Evolutionary conservation across 257 asterid genomes (phyloP), one percentile per base, ranked within the genome.

Genomic region (Solanum sejunctum): DNA sequence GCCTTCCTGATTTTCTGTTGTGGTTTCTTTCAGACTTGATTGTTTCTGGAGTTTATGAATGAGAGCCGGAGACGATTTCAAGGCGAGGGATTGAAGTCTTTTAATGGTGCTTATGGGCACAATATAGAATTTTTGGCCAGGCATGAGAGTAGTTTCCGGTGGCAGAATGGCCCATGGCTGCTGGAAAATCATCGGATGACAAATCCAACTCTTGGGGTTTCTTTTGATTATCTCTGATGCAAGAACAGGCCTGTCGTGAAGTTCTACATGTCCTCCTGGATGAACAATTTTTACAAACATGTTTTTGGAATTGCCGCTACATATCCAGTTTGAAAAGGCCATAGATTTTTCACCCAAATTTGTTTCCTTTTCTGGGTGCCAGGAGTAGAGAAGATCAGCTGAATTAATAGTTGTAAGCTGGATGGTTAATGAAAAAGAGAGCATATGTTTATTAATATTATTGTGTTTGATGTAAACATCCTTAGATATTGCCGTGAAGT

Each of bases 251-350:
- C 93, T 75, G 87, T 92, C 98, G 58, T 92, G 97, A 28, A 94
- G 91, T 89, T 94, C 98, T 1, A 92, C 92, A 51, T 89, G 97
- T 11, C 97, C 97, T 3, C 98, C 94, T 41, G 96, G 94, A 86
- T 92, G 96, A 49, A 92, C 93, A 83, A 92, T 92, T 87, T 88
- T 92, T 10, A 92, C 93, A 61, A 92, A 87, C 86, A 88, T 41
- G 39, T 81, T 87, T 66, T 86, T 89, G 80, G 86, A 88, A 88
- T 86, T 91, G 36, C 70, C 89, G 18, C 86, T 80, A 83, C 95
- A 91, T 12, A 94, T 26, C 96, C 97, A 92, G 28, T 81, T 86
- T 2, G 87, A 55, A 3, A 92, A 51, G 47, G 85, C 87, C 92
- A 91, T 88, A 32, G 28, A 67, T n/a, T 80, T 66, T 86, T 55